Evolutionary conservation across 2,329 filamentous ascomycete genomes (phyloP).

Genomic region (Xylariaceae sp.): DNA sequence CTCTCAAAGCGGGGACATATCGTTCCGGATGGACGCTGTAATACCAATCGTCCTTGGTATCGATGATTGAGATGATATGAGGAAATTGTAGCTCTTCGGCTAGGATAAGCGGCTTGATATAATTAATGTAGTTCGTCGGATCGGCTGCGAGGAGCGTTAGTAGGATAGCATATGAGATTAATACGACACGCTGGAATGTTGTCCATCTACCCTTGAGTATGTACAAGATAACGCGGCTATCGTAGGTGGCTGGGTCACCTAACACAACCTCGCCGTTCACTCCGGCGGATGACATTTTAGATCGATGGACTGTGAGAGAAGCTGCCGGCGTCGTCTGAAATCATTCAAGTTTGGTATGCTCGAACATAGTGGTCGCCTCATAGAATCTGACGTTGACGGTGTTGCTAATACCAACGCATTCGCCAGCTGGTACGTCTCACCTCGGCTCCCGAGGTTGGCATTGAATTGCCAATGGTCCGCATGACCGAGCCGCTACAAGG

Average conservation of each 20-base stretch:
- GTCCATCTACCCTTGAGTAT: slow-evolving; percentile 29
- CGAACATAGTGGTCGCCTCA: background rate
- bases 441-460: background rate
- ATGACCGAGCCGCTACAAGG: background rate
- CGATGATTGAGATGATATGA: slow-evolving; percentile 34
- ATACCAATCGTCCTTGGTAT: slow-evolving; percentile 34
- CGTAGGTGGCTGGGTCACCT: slow-evolving; percentile 22
- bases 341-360: background rate
- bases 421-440: background rate
- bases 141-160: slow-evolving; percentile 26
- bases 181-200: background rate
- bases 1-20: slow-evolving; percentile 34
- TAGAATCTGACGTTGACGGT: background rate
- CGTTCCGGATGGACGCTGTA: slow-evolving; percentile 36
- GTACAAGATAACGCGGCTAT: slow-evolving; percentile 28
- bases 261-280: background rate
- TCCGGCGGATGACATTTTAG: background rate
- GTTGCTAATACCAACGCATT: background rate
- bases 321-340: background rate
- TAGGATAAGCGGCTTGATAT: slow-evolving; percentile 39
- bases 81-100: slow-evolving; percentile 33
- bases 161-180: background rate
- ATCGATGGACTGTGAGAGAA: background rate
- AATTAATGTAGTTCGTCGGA: slow-evolving; percentile 37
- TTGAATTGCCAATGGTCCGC: background rate